A percentile compares a stretch with the other conserved stretches of the same genome.
Evolutionary conservation across 352 stramenopile species (phyloP).

Genomic region (Globisporangium alternatum): DNA sequence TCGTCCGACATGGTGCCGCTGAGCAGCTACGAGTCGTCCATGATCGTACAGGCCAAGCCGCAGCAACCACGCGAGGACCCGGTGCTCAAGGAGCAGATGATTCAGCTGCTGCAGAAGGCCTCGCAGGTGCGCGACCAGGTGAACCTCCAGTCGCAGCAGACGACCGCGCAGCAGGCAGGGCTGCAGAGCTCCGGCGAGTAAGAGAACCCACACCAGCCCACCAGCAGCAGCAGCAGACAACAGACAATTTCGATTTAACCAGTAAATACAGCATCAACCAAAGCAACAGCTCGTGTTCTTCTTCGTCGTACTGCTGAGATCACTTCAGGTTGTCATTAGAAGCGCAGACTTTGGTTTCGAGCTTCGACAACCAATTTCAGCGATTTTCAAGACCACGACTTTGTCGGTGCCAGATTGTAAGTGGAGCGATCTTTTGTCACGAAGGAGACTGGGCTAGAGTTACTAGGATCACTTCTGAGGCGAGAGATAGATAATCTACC

Average conservation of each 20-base stretch:
- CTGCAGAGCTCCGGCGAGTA: constrained; percentile 77
- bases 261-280: constrained; percentile 8
- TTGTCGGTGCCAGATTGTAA: too few species aligned
- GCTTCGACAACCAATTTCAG: neutral
- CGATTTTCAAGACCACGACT: neutral
- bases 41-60: constrained; percentile 43
- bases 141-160: constrained; percentile 48
- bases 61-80: constrained; percentile 53
- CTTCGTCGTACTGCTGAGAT: neutral
- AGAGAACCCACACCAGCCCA: neutral
- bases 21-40: constrained; percentile 48
- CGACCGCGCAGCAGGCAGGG: constrained; percentile 54
- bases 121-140: constrained; percentile 79
- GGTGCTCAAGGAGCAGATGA: constrained; percentile 84
- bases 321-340: too few species aligned
- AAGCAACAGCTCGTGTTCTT: neutral
- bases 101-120: constrained; percentile 80
- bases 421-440: too few species aligned
- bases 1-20: constrained; percentile 78
- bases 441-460: too few species aligned
- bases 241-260: neutral
- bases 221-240: neutral
- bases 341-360: too few species aligned
- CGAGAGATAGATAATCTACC: too few species aligned
- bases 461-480: too few species aligned